Percentiles rank a stretch among this genome's conserved stretches.
Evolutionary conservation across 768 basidiomycete genomes (phyloP).

Genomic region (Zangia roseola): DNA sequence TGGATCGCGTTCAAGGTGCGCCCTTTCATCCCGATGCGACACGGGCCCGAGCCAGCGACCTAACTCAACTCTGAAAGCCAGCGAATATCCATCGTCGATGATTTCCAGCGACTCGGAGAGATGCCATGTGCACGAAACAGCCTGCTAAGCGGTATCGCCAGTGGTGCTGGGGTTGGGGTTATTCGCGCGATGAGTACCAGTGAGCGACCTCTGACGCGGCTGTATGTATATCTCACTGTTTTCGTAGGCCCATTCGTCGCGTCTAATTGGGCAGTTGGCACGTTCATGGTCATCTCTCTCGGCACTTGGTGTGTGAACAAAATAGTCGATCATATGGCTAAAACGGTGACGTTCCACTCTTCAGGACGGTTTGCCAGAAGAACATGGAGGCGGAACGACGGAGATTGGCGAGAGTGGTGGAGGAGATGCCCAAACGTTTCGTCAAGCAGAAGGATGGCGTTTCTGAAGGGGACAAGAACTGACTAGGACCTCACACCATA

Average conservation of each 20-base stretch:
- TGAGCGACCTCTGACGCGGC: constrained; percentile 34
- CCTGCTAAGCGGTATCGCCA: constrained; percentile 75
- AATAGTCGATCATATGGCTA: constrained; percentile 4
- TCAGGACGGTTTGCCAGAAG: constrained; percentile 65
- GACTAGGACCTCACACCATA: neutral
- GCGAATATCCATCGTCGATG: constrained; percentile 48
- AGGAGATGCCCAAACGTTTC: constrained; percentile 57
- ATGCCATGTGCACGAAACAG: constrained; percentile 78
- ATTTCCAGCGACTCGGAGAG: constrained; percentile 60
- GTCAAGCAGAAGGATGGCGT: constrained; percentile 39
- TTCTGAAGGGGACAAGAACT: constrained; percentile 7
- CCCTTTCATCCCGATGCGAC: neutral
- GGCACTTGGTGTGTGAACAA: constrained; percentile 60
- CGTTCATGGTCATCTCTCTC: constrained; percentile 65
- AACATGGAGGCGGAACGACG: constrained; percentile 53
- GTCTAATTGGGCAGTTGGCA: constrained; percentile 77
- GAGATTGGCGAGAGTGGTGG: constrained; percentile 55
- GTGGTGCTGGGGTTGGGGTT: constrained; percentile 73
- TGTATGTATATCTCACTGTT: constrained; percentile 2
- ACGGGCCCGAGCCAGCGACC: neutral
- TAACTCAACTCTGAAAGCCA: constrained; percentile 35
- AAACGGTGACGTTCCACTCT: neutral
- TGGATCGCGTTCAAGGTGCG: constrained; percentile 34
- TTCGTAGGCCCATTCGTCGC: constrained; percentile 55
- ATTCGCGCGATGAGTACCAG: constrained; percentile 66